These are phyloP conservation scores for Rhexocercosporidium sp. DNA, from an alignment of 2,329 filamentous ascomycete species.

Conservation along the genomic window DNA sequence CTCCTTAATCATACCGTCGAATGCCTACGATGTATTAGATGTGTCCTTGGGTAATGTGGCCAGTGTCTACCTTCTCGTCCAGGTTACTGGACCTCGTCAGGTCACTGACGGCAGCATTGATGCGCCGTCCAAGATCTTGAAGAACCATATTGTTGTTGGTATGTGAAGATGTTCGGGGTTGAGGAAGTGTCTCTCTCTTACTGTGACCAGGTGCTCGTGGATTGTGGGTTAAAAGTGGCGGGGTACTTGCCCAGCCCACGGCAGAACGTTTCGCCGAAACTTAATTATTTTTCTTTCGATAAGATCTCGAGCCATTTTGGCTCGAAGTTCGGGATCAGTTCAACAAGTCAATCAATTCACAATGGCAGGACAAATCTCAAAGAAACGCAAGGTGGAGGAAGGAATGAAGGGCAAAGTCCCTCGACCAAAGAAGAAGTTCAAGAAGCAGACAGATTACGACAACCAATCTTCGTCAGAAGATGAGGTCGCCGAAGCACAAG, in stretches of 20 bases:
- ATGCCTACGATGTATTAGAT: slow-evolving; percentile 67
- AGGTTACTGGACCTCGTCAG: slow-evolving; percentile 90
- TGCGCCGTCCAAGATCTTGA: slow-evolving; percentile 97
- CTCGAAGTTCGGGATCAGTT: not conserved
- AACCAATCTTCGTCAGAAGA: slow-evolving; percentile 64
- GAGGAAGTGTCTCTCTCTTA: not conserved
- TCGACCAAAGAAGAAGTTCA: slow-evolving; percentile 60
- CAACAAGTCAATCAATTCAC: slow-evolving; percentile 19
- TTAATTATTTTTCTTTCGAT: slow-evolving; percentile 27
- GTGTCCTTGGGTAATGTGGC: not conserved
- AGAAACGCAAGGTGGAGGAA: slow-evolving; percentile 65
- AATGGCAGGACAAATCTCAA: slow-evolving; percentile 44
- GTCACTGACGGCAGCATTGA: slow-evolving; percentile 94
- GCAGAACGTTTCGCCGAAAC: slow-evolving; percentile 17
- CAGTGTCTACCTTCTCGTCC: slow-evolving; percentile 82
- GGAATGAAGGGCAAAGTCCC: slow-evolving; percentile 55
- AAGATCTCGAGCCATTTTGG: slow-evolving; percentile 6
- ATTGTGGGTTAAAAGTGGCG: slow-evolving; percentile 27
- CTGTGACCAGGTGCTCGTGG: not conserved
- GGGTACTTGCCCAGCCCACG: slow-evolving; percentile 21
- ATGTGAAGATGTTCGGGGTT: slow-evolving; percentile 13
- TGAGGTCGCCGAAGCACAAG: slow-evolving; percentile 43
- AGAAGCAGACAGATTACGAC: slow-evolving; percentile 67
- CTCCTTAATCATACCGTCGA: slow-evolving; percentile 98
- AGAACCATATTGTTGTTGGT: slow-evolving; percentile 76